Evolutionary conservation across 169 alveolate genomes (phyloP), one percentile per base, ranked within the genome.

Genomic region (Nephromyces sp.): DNA sequence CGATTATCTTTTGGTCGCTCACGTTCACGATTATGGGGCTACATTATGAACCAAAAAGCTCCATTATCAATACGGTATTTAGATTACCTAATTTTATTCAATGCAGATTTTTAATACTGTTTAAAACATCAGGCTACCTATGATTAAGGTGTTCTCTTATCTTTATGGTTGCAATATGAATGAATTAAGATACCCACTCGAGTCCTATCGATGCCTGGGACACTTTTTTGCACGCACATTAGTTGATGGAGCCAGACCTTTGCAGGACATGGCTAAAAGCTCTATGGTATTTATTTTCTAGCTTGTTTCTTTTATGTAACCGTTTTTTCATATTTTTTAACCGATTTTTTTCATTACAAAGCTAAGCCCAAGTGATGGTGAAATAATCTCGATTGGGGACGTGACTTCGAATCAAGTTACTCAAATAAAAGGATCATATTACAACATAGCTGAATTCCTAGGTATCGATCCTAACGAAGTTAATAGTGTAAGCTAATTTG

Each of bases 321-420:
- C n/a, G n/a, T n/a, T n/a, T n/a, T n/a, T n/a, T n/a, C n/a, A n/a
- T n/a, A n/a, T n/a, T n/a, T n/a, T n/a, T n/a, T n/a, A n/a, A n/a
- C n/a, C n/a, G n/a, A n/a, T n/a, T n/a, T n/a, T n/a, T n/a, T n/a
- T n/a, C n/a, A 6, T 25, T 29, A 25, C 69, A 22, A 61, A 75
- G 81, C 77, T 66, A 32, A 68, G 81, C 66, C 81, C 81, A 32
- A 57, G 74, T 2, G 81, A 75, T 33, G 71, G 78, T 62, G 66
- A 63, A 35, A 70, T 77, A 29, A 35, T 52, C 30, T 51, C 34
- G 2, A 22, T 67, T 28, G 81, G 81, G 0, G 71, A 29, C 4
- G 75, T 75, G 3, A 3, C 3, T 0, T 29, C 74, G 6, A 75
- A 66, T 8, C 57, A 75, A 24, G 69, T 69, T 0, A 68, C 62